phyloP scores from a whole-genome alignment of 352 stramenopile genomes.

The Globisporangium emineosum region DNA sequence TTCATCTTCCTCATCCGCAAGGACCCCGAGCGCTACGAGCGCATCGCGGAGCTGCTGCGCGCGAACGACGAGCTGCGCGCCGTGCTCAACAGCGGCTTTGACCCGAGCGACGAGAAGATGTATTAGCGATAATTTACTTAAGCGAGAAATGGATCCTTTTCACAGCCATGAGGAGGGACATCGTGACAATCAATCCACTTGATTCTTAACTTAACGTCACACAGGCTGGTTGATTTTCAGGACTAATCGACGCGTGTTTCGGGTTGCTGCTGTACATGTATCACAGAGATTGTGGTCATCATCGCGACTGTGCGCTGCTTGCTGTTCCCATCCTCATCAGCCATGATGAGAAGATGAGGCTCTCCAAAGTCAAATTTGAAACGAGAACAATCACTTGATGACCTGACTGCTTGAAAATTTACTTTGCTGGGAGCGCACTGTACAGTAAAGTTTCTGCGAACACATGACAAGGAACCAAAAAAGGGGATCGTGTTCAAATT shows the following conservation, averaged over 20 bases:
- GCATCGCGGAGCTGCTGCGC: slow-evolving; percentile 75
- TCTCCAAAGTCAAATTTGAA: neutral
- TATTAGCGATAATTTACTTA: slow-evolving; percentile 48
- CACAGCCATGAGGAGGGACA: no score
- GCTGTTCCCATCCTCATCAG: neutral
- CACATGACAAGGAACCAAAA: no score
- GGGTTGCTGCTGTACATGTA: no score
- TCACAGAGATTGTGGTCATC: neutral
- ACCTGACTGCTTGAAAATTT: neutral
- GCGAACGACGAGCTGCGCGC: slow-evolving; percentile 85
- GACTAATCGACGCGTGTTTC: no score
- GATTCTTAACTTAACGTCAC: slow-evolving; percentile 1
- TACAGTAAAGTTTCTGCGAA: neutral
- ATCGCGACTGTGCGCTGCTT: neutral
- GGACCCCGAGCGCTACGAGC: slow-evolving; percentile 76
- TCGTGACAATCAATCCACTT: neutral
- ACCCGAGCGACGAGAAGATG: slow-evolving; percentile 87
- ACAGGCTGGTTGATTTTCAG: neutral
- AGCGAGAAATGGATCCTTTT: neutral
- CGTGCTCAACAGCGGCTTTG: slow-evolving; percentile 86
- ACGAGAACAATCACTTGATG: slow-evolving; percentile 7
- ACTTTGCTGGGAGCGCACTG: neutral
- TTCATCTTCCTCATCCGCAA: slow-evolving; percentile 90
- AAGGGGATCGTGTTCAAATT: no score
- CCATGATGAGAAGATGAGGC: neutral